Conservation (phyloP, 1,284 basidiomycete species). For the Papiliotrema fonsecae region DNA sequence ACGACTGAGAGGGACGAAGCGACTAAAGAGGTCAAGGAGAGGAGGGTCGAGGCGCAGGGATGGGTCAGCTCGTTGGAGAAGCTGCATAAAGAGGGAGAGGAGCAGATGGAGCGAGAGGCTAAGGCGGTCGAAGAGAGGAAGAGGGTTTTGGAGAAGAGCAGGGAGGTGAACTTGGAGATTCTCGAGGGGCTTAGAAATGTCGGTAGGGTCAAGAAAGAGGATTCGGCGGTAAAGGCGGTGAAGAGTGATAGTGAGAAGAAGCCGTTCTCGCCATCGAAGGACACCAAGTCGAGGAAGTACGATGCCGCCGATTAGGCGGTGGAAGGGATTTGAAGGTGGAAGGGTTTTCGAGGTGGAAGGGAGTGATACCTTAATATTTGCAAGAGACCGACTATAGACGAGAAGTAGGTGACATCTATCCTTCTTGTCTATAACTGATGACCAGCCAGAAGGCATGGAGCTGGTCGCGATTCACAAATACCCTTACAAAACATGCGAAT, state of each 20-base stretch:
- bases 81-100: background rate
- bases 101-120: background rate
- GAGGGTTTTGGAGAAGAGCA: background rate
- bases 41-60: background rate
- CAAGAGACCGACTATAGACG: too few species aligned
- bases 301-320: background rate
- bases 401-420: too few species aligned
- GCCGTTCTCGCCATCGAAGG: background rate
- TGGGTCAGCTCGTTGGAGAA: background rate
- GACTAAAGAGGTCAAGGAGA: background rate
- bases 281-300: background rate
- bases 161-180: constrained; percentile 1
- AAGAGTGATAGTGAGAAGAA: background rate
- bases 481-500: too few species aligned
- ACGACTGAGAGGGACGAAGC: constrained; percentile 1
- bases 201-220: background rate
- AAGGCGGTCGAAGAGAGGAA: constrained; percentile 1
- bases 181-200: background rate
- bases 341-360: too few species aligned
- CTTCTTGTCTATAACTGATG: too few species aligned
- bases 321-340: background rate
- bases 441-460: too few species aligned
- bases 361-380: too few species aligned
- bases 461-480: too few species aligned
- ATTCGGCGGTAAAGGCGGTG: background rate